Conservation (phyloP, 495 filamentous ascomycete genomes). For the Lichenothelia convexa region DNA sequence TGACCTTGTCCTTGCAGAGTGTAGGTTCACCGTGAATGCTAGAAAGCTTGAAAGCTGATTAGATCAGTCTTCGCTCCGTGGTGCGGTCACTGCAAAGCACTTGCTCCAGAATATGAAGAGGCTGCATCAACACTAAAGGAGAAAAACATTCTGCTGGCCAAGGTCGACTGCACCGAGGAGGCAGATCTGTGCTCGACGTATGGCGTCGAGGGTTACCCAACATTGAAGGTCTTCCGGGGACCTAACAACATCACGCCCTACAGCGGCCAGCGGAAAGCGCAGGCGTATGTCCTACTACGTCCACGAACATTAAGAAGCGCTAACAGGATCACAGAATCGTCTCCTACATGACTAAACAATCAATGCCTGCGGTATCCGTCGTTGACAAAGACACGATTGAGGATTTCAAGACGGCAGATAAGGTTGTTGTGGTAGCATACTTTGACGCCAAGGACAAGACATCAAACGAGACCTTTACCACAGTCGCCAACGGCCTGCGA, state of each 20-base stretch:
- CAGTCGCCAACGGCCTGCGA: conserved; percentile 64
- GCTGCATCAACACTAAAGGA: conserved; percentile 86
- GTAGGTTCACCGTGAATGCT: too few species aligned
- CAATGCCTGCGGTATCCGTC: conserved; percentile 74
- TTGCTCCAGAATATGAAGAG: conserved; percentile 72
- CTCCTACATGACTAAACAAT: conserved; percentile 99
- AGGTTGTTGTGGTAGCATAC: conserved; percentile 86
- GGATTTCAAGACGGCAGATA: conserved; percentile 95
- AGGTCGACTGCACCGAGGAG: conserved; percentile 95
- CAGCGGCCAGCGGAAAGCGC: conserved; percentile 73
- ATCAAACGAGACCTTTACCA: conserved; percentile 60
- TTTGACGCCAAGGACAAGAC: conserved; percentile 69
- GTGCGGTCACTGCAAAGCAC: conserved; percentile 69
- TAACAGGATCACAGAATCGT: conserved; percentile 48
- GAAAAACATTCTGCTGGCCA: conserved; percentile 81
- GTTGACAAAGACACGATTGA: conserved; percentile 64
- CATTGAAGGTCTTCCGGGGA: conserved; percentile 96
- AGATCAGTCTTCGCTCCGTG: conserved; percentile 55
- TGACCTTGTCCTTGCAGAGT: conserved; percentile 64
- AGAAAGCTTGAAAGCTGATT: too few species aligned
- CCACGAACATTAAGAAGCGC: background rate
- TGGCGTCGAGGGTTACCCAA: conserved; percentile 93
- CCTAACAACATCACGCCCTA: conserved; percentile 69
- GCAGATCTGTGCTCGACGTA: conserved; percentile 73
- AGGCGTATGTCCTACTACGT: conserved; percentile 42